Evolutionary conservation across 768 basidiomycete species (phyloP).

Genomic region (Suillus sp.): DNA sequence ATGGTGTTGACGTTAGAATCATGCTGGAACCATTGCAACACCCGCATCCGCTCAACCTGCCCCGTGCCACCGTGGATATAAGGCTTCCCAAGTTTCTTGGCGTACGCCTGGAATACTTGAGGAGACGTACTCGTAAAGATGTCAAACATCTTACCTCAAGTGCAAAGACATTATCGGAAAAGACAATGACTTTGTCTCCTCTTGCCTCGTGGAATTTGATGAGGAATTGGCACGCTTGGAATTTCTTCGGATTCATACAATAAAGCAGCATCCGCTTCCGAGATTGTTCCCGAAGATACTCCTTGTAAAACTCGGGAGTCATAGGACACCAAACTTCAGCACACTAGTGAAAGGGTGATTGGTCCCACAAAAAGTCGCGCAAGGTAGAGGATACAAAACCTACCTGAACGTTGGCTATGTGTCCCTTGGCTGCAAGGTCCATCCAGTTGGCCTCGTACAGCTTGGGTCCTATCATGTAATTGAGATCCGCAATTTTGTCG

Average conservation of each 20-base stretch:
- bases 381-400: slow-evolving; percentile 21
- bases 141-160: slow-evolving; percentile 66
- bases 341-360: slow-evolving; percentile 55
- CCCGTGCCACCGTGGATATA: slow-evolving; percentile 97
- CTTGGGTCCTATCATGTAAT: slow-evolving; percentile 99
- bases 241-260: slow-evolving; percentile 99
- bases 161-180: slow-evolving; percentile 97
- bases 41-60: slow-evolving; percentile 93
- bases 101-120: slow-evolving; percentile 68
- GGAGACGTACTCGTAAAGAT: slow-evolving; percentile 10
- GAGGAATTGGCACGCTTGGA: slow-evolving; percentile 98
- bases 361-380: neutral
- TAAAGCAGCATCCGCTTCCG: slow-evolving; percentile 95
- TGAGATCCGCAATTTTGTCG: slow-evolving; percentile 97
- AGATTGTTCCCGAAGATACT: slow-evolving; percentile 91
- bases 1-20: slow-evolving; percentile 96
- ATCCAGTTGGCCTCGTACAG: slow-evolving; percentile 99
- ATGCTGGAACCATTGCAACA: slow-evolving; percentile 94
- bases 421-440: slow-evolving; percentile 98
- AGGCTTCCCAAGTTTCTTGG: slow-evolving; percentile 88
- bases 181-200: slow-evolving; percentile 99
- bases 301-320: slow-evolving; percentile 99
- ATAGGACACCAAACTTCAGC: slow-evolving; percentile 99
- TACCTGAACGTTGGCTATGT: slow-evolving; percentile 99
- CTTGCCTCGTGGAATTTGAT: slow-evolving; percentile 98